These are phyloP conservation scores for Wickerhamomyces sp. DNA, from an alignment of 1,139 yeast genomes.

Conservation along the genomic window DNA sequence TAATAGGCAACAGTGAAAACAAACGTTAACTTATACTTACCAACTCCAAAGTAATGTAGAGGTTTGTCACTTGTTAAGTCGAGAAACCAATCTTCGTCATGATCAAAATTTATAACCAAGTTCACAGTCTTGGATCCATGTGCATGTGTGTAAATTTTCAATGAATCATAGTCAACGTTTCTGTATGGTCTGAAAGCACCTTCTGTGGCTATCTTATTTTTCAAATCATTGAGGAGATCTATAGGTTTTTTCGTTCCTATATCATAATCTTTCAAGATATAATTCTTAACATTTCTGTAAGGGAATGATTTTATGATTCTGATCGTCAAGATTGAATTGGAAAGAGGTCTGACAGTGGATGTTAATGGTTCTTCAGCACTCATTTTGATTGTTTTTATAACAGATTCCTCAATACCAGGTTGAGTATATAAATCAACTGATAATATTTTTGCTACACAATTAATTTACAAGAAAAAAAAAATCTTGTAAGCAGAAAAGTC, in stretches of 20 bases:
- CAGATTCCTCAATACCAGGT: too few relatives aligned
- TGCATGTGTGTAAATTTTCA: conserved; percentile 89
- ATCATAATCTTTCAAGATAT: conserved; percentile 68
- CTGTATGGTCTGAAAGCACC: conserved; percentile 82
- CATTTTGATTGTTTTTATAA: too few relatives aligned
- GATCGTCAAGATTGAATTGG: conserved; percentile 66
- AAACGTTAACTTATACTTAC: conserved; percentile 15
- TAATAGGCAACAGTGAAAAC: not conserved
- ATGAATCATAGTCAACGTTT: conserved; percentile 66
- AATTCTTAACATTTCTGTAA: conserved; percentile 83
- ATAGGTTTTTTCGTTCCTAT: conserved; percentile 65
- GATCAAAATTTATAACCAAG: conserved; percentile 82
- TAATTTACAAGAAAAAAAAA: not conserved
- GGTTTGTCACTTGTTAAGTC: conserved; percentile 32
- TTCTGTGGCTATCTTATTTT: conserved; percentile 50
- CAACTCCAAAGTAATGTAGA: conserved; percentile 22
- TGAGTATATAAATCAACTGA: too few relatives aligned
- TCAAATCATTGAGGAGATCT: conserved; percentile 50
- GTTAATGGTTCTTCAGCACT: conserved; percentile 31
- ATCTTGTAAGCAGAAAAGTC: not conserved
- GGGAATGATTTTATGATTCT: conserved; percentile 90
- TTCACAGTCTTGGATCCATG: conserved; percentile 94
- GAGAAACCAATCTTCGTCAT: conserved; percentile 72
- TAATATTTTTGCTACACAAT: too few relatives aligned
- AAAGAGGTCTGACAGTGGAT: conserved; percentile 29